Evolutionary conservation across 192 early-diverging fungal genomes (phyloP).

Genomic region (Backusella liffmaniae): DNA sequence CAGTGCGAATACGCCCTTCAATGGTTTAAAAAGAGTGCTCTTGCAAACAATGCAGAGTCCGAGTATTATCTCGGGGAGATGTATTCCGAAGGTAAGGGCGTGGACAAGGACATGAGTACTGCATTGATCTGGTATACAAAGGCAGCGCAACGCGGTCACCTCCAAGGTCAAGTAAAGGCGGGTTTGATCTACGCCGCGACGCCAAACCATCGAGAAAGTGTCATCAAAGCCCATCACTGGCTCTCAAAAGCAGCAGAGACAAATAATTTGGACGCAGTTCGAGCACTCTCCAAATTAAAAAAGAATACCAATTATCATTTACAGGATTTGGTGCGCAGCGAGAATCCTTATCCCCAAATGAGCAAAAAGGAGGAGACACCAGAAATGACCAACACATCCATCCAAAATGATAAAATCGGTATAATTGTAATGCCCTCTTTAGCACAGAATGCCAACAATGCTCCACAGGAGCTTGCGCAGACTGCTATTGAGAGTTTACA

Average conservation of each 20-base stretch:
- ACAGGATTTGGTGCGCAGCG: background rate
- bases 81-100: background rate
- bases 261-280: background rate
- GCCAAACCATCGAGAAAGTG: background rate
- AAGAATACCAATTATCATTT: background rate
- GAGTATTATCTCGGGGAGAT: background rate
- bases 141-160: background rate
- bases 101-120: background rate
- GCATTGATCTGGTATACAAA: background rate
- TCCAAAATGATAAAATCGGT: no score
- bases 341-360: background rate
- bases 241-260: background rate
- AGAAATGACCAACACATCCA: no score
- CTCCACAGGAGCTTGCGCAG: background rate
- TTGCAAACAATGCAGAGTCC: background rate
- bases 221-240: background rate
- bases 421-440: background rate
- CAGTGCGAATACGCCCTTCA: background rate
- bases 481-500: no score
- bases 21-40: background rate
- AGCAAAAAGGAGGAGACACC: no score
- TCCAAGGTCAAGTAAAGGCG: background rate
- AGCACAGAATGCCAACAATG: no score
- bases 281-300: background rate
- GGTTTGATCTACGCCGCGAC: background rate